A percentile compares a stretch with the other conserved stretches of the same genome.
These are phyloP conservation scores for Leccinum fuscescens DNA, from an alignment of 1,284 basidiomycete genomes.

Conservation along the genomic window DNA sequence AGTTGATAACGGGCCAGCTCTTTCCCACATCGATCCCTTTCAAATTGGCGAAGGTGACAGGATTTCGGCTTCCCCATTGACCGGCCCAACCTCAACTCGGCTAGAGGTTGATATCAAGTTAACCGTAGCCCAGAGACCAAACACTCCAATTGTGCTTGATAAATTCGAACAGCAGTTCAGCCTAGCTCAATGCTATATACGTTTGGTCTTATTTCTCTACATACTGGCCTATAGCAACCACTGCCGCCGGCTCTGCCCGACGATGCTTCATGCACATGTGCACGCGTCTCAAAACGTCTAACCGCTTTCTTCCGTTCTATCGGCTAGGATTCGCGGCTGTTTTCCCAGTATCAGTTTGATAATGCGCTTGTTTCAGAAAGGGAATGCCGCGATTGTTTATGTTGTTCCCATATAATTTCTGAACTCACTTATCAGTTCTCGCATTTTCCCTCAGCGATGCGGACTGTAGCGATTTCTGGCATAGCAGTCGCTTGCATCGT, in stretches of 20 bases:
- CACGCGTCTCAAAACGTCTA: not conserved
- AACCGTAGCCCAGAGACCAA: not conserved
- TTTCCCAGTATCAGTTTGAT: not conserved
- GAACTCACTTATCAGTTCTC: not conserved
- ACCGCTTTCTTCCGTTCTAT: not conserved
- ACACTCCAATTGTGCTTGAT: not conserved
- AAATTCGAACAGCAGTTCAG: not conserved
- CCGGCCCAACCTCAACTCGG: not conserved
- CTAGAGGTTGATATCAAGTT: not conserved
- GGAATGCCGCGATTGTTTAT: not conserved
- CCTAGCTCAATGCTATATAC: not conserved
- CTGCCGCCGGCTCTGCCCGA: not conserved
- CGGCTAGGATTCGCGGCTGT: not conserved
- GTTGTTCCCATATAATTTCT: not conserved
- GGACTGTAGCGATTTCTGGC: not conserved
- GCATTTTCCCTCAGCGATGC: slow-evolving; percentile 5
- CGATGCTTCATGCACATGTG: not conserved
- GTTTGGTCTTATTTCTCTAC: not conserved
- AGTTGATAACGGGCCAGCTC: not conserved
- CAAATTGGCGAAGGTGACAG: not conserved
- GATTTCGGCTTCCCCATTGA: not conserved
- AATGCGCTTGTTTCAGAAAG: not conserved
- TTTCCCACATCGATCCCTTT: not conserved
- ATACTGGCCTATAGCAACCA: not conserved
- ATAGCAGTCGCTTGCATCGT: slow-evolving; percentile 10